These are phyloP conservation scores for Pochonia chlamydosporia DNA, from an alignment of 2,329 filamentous ascomycete genomes.

Conservation along the genomic window DNA sequence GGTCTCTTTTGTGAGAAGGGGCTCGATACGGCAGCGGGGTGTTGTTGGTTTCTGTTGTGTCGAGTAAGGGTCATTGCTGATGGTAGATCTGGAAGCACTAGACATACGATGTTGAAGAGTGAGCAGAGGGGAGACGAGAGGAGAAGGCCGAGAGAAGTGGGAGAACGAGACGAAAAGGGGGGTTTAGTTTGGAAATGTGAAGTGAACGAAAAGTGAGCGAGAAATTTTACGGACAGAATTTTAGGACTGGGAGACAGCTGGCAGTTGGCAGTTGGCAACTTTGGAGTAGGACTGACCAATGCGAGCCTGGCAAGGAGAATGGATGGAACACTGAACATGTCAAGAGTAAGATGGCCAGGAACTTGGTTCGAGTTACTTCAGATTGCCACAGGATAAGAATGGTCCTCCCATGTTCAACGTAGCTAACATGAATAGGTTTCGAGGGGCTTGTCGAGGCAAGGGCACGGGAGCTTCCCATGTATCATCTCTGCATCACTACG, in stretches of 20 bases:
- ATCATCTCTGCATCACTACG: too few relatives aligned
- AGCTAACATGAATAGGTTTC: too few relatives aligned
- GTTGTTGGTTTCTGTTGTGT: not conserved
- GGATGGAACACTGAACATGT: too few relatives aligned
- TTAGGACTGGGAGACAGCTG: not conserved
- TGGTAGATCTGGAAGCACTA: not conserved
- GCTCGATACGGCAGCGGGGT: not conserved
- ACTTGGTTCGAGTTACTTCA: too few relatives aligned
- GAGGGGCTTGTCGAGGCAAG: too few relatives aligned
- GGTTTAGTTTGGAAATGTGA: too few relatives aligned
- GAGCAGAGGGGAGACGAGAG: too few relatives aligned
- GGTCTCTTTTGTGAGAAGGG: constrained; percentile 5
- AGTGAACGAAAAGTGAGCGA: not conserved
- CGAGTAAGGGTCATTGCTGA: not conserved
- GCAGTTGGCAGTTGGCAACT: not conserved
- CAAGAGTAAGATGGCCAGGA: too few relatives aligned
- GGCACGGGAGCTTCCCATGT: too few relatives aligned
- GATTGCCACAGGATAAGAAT: too few relatives aligned
- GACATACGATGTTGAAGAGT: not conserved
- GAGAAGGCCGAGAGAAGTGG: too few relatives aligned
- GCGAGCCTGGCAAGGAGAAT: not conserved
- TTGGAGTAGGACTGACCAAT: not conserved
- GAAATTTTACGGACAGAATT: not conserved
- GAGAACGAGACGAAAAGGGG: not conserved
- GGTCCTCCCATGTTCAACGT: too few relatives aligned